Conservation (phyloP, 345 rosid genomes). For the sweet orange (Citrus sinensis) region DVS_A1.0 CM039167.1:5124001-5124500, state of each 20-base stretch:
- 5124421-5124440: slow-evolving; percentile 14
- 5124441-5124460: slow-evolving; percentile 4
- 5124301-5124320: slow-evolving; percentile 4
- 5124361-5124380: slow-evolving; percentile 85
- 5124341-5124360: slow-evolving; percentile 78
- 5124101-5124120: background rate
- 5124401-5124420: slow-evolving; percentile 53
- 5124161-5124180: background rate
- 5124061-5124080: background rate
- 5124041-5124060: background rate
- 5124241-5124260: background rate
- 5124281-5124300: background rate
- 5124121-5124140: background rate
- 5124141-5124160: background rate
- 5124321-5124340: slow-evolving; percentile 64
- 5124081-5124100: background rate
- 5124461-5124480: background rate
- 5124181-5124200: background rate
- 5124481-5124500: background rate
- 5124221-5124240: background rate
- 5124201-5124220: background rate
- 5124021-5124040: background rate
- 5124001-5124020: background rate
- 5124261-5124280: background rate
- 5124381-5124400: slow-evolving; percentile 89